Conservation (phyloP, 2,329 filamentous ascomycete genomes). For the Penicillium griseofulvum region DNA sequence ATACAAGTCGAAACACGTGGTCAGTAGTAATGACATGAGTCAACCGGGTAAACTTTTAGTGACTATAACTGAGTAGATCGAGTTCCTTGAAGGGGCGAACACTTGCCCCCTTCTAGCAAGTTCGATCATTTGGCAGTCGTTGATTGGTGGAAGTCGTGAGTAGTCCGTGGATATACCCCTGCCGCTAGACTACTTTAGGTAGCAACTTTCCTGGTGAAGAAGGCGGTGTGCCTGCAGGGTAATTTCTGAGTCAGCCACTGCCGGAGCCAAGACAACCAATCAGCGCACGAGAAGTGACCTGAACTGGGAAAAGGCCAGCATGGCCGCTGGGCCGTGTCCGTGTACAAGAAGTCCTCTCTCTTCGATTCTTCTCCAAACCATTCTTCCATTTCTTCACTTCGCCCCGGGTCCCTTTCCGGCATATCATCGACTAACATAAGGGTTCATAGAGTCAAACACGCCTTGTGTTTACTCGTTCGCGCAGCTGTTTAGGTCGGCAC, state of each 20-base stretch:
- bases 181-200: not conserved
- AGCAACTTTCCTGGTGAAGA: not conserved
- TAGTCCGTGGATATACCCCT: slow-evolving; percentile 7
- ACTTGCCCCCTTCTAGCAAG: slow-evolving; percentile 29
- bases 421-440: slow-evolving; percentile 10
- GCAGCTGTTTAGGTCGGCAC: slow-evolving; percentile 9
- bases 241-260: slow-evolving; percentile 29
- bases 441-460: slow-evolving; percentile 20
- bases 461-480: slow-evolving; percentile 12
- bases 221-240: slow-evolving; percentile 22
- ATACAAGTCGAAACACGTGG: not conserved
- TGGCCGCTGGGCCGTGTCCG: slow-evolving; percentile 38
- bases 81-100: slow-evolving; percentile 5
- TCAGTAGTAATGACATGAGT: slow-evolving; percentile 6
- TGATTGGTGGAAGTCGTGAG: slow-evolving; percentile 14
- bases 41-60: not conserved
- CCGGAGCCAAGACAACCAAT: slow-evolving; percentile 32
- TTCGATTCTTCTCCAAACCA: slow-evolving; percentile 17
- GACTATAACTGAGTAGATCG: not conserved
- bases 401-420: slow-evolving; percentile 17
- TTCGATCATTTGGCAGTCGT: slow-evolving; percentile 27
- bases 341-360: slow-evolving; percentile 34
- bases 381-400: slow-evolving; percentile 23
- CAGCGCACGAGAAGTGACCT: slow-evolving; percentile 39
- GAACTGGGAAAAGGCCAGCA: slow-evolving; percentile 46